These are phyloP conservation scores for Epichloe gansuensis DNA, from an alignment of 2,329 filamentous ascomycete genomes.

Conservation along the genomic window DNA sequence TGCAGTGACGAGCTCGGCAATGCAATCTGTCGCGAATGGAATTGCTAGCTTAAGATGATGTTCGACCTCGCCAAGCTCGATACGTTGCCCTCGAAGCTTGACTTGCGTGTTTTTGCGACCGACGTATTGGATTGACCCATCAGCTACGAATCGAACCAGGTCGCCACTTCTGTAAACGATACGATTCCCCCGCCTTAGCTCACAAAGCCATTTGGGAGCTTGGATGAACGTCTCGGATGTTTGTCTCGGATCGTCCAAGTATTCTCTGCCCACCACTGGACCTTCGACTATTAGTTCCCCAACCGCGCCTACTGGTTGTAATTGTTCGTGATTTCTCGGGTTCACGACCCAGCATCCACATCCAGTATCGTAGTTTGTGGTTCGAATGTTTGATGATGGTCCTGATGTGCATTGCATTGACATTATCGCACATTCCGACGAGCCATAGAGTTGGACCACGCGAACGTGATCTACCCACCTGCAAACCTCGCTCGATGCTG, in stretches of 20 bases:
- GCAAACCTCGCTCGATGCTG: background rate
- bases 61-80: constrained; percentile 4
- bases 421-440: background rate
- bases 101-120: constrained; percentile 1
- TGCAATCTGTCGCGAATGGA: background rate
- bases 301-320: background rate
- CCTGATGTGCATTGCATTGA: background rate
- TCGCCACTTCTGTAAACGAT: background rate
- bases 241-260: background rate
- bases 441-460: background rate
- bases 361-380: background rate
- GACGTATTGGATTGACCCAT: background rate
- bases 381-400: background rate
- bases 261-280: background rate
- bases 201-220: background rate
- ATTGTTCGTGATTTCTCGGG: background rate
- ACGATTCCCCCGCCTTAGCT: background rate
- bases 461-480: background rate
- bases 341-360: background rate
- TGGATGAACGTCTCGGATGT: background rate
- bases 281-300: constrained; percentile 2
- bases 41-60: background rate
- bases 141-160: background rate
- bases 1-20: background rate
- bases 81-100: constrained; percentile 4